A percentile compares a stretch with the other conserved stretches of the same genome.
Evolutionary conservation across 2,329 filamentous ascomycete species (phyloP).

Genomic region (Aspergillus persii): DNA sequence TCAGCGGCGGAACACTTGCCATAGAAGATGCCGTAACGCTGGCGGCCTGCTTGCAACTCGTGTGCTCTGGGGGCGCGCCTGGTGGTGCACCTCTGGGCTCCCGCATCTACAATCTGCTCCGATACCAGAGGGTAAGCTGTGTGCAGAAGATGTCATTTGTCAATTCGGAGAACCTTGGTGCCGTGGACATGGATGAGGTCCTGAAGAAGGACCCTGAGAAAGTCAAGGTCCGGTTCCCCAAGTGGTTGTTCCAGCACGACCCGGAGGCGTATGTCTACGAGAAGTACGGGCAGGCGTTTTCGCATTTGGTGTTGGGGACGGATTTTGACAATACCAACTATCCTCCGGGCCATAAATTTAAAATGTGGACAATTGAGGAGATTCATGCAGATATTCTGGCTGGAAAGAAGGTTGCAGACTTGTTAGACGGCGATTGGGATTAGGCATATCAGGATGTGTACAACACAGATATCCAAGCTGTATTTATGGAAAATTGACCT

Average conservation of each 20-base stretch:
- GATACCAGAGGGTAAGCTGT: constrained; percentile 49
- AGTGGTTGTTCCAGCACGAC: constrained; percentile 13
- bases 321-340: constrained; percentile 47
- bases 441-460: neutral
- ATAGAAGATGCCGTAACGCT: constrained; percentile 11
- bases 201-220: constrained; percentile 2
- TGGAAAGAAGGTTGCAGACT: constrained; percentile 21
- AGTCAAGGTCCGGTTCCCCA: constrained; percentile 1
- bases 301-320: constrained; percentile 29
- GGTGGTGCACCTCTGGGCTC: constrained; percentile 29
- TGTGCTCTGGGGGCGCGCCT: constrained; percentile 22
- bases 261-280: constrained; percentile 14
- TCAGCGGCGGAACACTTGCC: constrained; percentile 6
- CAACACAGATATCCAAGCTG: too few species aligned
- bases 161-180: constrained; percentile 31
- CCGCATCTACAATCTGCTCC: constrained; percentile 17
- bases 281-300: constrained; percentile 6
- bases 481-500: too few species aligned
- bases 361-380: constrained; percentile 44
- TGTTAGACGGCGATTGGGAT: constrained; percentile 15
- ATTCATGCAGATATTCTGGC: constrained; percentile 40
- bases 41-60: constrained; percentile 43
- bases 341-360: constrained; percentile 42
- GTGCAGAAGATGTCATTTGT: constrained; percentile 49
- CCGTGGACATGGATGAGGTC: constrained; percentile 11